Percentiles rank a stretch among this genome's conserved stretches.
Evolutionary conservation across 2,329 filamentous ascomycete genomes (phyloP).

Genomic region (Aureobasidium sp.): DNA sequence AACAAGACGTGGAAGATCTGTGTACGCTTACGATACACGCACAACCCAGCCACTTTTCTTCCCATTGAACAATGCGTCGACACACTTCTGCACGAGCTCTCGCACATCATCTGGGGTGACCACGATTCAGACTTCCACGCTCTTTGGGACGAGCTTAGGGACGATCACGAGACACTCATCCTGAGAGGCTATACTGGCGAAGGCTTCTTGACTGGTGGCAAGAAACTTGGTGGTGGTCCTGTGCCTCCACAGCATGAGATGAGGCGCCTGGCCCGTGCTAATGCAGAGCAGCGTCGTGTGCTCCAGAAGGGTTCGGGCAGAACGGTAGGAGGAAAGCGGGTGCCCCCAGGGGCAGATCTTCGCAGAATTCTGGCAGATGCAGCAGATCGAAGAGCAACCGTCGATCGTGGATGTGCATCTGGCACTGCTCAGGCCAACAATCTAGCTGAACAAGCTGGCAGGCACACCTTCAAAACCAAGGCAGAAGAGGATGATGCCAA

Average conservation of each 20-base stretch:
- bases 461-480: conserved; percentile 69
- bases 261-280: conserved; percentile 59
- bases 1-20: conserved; percentile 71
- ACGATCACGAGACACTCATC: conserved; percentile 68
- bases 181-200: conserved; percentile 85
- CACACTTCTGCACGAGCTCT: conserved; percentile 89
- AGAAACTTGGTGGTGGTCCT: conserved; percentile 58
- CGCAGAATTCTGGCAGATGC: conserved; percentile 64
- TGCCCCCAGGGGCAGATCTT: conserved; percentile 56
- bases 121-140: conserved; percentile 77
- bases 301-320: conserved; percentile 56
- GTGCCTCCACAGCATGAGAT: conserved; percentile 64
- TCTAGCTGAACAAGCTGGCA: conserved; percentile 57
- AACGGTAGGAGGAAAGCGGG: conserved; percentile 57
- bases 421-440: conserved; percentile 57
- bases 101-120: conserved; percentile 76
- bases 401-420: conserved; percentile 66
- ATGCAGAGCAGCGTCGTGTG: conserved; percentile 57
- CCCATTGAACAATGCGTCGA: conserved; percentile 73
- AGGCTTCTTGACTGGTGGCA: conserved; percentile 70
- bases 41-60: conserved; percentile 67
- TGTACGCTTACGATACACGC: conserved; percentile 67
- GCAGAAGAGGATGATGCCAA: conserved; percentile 86
- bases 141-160: conserved; percentile 80
- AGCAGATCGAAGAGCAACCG: conserved; percentile 55